Percentiles rank a stretch among this genome's conserved stretches.
Evolutionary conservation across 1,284 basidiomycete genomes (phyloP).

Genomic region (Sporisorium exsertum): DNA sequence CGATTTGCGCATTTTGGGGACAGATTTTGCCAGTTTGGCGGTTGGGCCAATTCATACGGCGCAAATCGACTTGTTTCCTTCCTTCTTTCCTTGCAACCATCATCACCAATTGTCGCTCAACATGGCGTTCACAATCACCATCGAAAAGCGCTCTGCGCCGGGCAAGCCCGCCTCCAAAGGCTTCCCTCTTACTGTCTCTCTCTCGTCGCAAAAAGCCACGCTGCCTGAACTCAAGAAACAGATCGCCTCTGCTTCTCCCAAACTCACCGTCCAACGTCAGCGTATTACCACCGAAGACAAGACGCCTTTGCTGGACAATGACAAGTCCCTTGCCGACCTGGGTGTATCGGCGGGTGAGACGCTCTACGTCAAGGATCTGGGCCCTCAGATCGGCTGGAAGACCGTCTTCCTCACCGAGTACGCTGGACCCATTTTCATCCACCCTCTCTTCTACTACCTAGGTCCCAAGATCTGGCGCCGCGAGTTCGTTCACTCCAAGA

Average conservation of each 20-base stretch:
- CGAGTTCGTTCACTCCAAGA: slow-evolving; percentile 77
- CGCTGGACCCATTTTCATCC: slow-evolving; percentile 87
- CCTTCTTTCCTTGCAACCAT: not conserved
- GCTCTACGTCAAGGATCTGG: slow-evolving; percentile 66
- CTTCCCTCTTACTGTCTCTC: slow-evolving; percentile 51
- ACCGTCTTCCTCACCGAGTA: slow-evolving; percentile 69
- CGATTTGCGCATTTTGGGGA: not conserved
- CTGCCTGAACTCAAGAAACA: slow-evolving; percentile 58
- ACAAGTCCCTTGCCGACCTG: slow-evolving; percentile 47
- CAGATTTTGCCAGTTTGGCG: not conserved
- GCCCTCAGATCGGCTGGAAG: slow-evolving; percentile 66
- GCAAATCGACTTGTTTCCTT: not conserved
- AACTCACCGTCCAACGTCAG: slow-evolving; percentile 57
- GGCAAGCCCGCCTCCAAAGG: slow-evolving; percentile 54
- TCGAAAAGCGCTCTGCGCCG: slow-evolving; percentile 47
- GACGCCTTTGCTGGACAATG: slow-evolving; percentile 59
- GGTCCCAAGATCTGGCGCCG: slow-evolving; percentile 77
- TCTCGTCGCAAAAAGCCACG: slow-evolving; percentile 47
- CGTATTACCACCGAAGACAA: slow-evolving; percentile 63
- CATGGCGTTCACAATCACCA: slow-evolving; percentile 49
- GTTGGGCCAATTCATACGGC: slow-evolving; percentile 4
- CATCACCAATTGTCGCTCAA: not conserved
- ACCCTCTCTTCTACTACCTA: slow-evolving; percentile 85
- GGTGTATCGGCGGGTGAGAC: slow-evolving; percentile 44
- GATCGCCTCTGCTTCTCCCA: slow-evolving; percentile 41